These are phyloP conservation scores for Chytriomyces sp. DNA, from an alignment of 192 early-diverging fungal genomes.

Conservation along the genomic window DNA sequence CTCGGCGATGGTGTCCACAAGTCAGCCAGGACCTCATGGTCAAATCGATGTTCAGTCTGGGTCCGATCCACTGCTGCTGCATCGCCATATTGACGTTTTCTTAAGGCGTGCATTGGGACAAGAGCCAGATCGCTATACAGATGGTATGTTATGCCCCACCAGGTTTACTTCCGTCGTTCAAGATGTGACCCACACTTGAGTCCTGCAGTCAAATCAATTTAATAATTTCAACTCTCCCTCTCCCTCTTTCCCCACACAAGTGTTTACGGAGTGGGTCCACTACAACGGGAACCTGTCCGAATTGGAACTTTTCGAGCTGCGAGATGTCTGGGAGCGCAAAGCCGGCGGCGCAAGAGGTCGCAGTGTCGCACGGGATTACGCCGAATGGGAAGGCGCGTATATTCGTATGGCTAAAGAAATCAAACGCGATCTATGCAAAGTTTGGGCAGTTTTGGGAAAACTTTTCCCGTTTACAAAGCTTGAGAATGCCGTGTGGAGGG, in stretches of 20 bases:
- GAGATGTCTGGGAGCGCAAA: conserved; percentile 32
- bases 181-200: too few species aligned
- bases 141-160: conserved; percentile 8
- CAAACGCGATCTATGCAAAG: conserved; percentile 20
- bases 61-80: conserved; percentile 19
- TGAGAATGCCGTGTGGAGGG: conserved; percentile 36
- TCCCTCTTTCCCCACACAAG: not conserved
- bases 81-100: conserved; percentile 33
- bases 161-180: not conserved
- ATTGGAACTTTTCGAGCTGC: conserved; percentile 14
- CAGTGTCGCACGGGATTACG: conserved; percentile 13
- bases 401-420: conserved; percentile 21
- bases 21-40: not conserved
- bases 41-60: not conserved
- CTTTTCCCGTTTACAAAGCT: conserved; percentile 34
- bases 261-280: conserved; percentile 28
- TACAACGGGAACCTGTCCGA: conserved; percentile 20
- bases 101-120: conserved; percentile 22
- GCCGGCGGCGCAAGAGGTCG: conserved; percentile 32
- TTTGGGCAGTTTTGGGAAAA: conserved; percentile 35
- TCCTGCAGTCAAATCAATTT: not conserved
- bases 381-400: conserved; percentile 31
- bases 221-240: not conserved
- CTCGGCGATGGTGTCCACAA: not conserved
- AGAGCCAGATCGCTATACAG: conserved; percentile 31